These are phyloP conservation scores for Dalechampia spathulata DNA, from an alignment of 441 rosid genomes.

Conservation along the genomic window DNA sequence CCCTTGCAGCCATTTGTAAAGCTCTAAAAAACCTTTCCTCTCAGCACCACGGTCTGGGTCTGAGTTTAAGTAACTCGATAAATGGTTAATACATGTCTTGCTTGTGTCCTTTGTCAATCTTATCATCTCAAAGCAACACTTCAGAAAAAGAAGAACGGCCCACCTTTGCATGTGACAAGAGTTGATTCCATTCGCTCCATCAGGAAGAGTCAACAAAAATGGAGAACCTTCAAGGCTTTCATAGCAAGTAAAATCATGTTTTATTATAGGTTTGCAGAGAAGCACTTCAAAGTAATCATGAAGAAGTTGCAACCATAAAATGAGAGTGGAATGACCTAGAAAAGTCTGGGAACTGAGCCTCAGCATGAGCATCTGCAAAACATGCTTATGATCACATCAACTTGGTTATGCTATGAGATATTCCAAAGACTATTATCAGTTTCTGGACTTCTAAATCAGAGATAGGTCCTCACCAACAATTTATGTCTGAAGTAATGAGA, in stretches of 20 bases:
- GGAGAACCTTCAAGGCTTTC: constrained; percentile 73
- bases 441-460: constrained; percentile 4
- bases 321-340: constrained; percentile 28
- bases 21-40: constrained; percentile 45
- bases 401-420: not conserved
- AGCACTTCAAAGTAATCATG: constrained; percentile 49
- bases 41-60: constrained; percentile 25
- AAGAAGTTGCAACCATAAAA: constrained; percentile 73
- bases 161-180: constrained; percentile 57
- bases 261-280: constrained; percentile 32
- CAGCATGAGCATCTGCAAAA: constrained; percentile 70
- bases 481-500: constrained; percentile 69
- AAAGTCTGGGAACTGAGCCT: constrained; percentile 53
- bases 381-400: constrained; percentile 6
- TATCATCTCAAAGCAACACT: constrained; percentile 58
- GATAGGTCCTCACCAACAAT: constrained; percentile 50
- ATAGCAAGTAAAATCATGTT: constrained; percentile 22
- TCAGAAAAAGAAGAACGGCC: constrained; percentile 58
- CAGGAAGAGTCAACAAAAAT: constrained; percentile 37
- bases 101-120: constrained; percentile 30
- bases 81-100: constrained; percentile 25
- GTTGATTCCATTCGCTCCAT: constrained; percentile 25
- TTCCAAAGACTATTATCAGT: not conserved
- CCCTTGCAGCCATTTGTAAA: constrained; percentile 54
- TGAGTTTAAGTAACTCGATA: constrained; percentile 18